phyloP scores from a whole-genome alignment of 1,284 basidiomycete genomes.

The Ustilago bromivora region DNA sequence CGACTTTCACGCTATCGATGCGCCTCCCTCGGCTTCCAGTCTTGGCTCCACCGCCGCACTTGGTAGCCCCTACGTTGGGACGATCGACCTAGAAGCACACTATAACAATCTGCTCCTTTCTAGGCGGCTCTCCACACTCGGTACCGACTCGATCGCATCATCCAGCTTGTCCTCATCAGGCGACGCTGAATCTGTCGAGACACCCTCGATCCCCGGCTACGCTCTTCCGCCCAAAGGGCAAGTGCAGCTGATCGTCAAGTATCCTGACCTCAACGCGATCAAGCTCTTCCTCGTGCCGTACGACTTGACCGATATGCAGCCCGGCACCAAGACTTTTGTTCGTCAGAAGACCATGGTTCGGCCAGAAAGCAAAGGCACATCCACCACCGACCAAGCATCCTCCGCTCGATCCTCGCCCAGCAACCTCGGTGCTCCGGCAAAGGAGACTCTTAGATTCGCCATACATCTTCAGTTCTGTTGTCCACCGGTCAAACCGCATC shows the following conservation, averaged over 20 bases:
- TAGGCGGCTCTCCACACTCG: slow-evolving; percentile 4
- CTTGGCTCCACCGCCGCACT: slow-evolving; percentile 32
- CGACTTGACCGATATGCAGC: slow-evolving; percentile 71
- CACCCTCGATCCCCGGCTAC: slow-evolving; percentile 72
- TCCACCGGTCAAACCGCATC: slow-evolving; percentile 21
- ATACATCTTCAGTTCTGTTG: slow-evolving; percentile 63
- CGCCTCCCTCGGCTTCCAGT: slow-evolving; percentile 10
- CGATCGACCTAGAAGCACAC: slow-evolving; percentile 69
- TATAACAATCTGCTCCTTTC: slow-evolving; percentile 50
- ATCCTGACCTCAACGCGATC: slow-evolving; percentile 70
- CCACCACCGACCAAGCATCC: background rate
- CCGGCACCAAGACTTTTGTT: slow-evolving; percentile 61
- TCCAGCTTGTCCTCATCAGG: background rate
- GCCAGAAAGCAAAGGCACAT: background rate
- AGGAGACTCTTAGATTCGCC: slow-evolving; percentile 61
- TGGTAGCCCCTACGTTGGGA: slow-evolving; percentile 70
- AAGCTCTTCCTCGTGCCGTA: slow-evolving; percentile 74
- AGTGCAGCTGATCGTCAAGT: slow-evolving; percentile 73
- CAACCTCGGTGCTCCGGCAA: slow-evolving; percentile 9
- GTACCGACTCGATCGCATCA: background rate
- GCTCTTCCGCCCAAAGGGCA: slow-evolving; percentile 72
- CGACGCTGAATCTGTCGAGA: background rate
- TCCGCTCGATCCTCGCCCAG: slow-evolving; percentile 1
- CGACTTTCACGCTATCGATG: slow-evolving; percentile 43
- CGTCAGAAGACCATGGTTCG: slow-evolving; percentile 53